A percentile compares a stretch with the other conserved stretches of the same genome.
phyloP scores from a whole-genome alignment of 805 yeast genomes.

The Spathaspora sp. region DNA sequence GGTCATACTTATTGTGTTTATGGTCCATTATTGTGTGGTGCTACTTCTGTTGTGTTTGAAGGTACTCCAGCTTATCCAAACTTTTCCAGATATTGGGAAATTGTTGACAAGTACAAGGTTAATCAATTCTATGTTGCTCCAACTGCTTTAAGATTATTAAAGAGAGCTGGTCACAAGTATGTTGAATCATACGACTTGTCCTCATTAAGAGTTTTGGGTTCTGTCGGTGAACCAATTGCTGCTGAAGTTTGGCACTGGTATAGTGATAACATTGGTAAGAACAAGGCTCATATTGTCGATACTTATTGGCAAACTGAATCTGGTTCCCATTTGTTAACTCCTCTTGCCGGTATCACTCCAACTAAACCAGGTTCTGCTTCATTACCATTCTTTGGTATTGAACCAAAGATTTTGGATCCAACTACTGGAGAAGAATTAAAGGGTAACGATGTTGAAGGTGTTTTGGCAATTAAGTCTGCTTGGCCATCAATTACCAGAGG shows the following conservation, averaged over 20 bases:
- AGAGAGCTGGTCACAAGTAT: constrained; percentile 82
- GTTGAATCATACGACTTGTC: constrained; percentile 78
- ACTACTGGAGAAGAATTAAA: constrained; percentile 79
- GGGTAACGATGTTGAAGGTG: constrained; percentile 95
- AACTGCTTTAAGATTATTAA: constrained; percentile 89
- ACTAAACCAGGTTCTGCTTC: constrained; percentile 98
- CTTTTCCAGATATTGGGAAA: constrained; percentile 95
- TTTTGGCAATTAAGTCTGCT: constrained; percentile 79
- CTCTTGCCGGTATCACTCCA: constrained; percentile 91
- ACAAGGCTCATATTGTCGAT: constrained; percentile 86
- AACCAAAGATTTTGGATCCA: constrained; percentile 89
- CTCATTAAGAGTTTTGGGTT: constrained; percentile 88
- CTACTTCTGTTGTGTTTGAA: constrained; percentile 90
- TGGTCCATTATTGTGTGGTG: constrained; percentile 86
- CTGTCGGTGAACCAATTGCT: constrained; percentile 98
- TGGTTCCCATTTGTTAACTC: constrained; percentile 92
- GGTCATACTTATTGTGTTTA: constrained; percentile 96
- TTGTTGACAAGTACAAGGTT: constrained; percentile 85
- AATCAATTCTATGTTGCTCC: constrained; percentile 98
- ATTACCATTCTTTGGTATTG: constrained; percentile 92
- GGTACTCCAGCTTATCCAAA: constrained; percentile 97
- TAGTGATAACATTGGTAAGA: constrained; percentile 85
- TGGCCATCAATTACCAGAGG: constrained; percentile 99
- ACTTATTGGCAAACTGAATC: constrained; percentile 99
- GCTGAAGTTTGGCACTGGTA: constrained; percentile 99